Percentiles rank a stretch among this genome's conserved stretches.
These are phyloP conservation scores for Quercus lobata DNA, from an alignment of 331 rosid species.

Conservation along the genomic window DNA sequence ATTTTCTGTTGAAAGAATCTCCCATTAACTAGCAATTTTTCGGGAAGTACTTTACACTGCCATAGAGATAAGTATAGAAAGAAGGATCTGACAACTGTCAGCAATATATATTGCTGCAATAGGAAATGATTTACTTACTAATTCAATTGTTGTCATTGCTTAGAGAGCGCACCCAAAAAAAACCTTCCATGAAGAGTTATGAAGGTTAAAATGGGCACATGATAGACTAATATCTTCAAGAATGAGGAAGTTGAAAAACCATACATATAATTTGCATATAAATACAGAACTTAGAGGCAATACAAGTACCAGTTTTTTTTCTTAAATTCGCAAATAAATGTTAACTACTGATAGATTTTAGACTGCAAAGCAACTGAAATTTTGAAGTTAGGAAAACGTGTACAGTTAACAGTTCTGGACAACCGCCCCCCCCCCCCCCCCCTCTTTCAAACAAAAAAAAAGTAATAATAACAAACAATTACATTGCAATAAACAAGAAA, in stretches of 20 bases:
- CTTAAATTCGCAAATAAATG: neutral
- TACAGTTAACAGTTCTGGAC: too few relatives aligned
- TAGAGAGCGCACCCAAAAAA: neutral
- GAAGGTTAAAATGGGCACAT: neutral
- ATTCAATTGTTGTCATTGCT: neutral
- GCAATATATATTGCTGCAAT: neutral
- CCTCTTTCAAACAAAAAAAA: neutral
- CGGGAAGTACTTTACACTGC: too few relatives aligned
- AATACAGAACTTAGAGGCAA: too few relatives aligned
- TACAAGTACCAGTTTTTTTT: neutral
- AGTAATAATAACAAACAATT: neutral
- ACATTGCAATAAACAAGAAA: neutral
- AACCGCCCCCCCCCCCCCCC: too few relatives aligned
- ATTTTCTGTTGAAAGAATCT: too few relatives aligned
- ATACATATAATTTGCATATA: neutral
- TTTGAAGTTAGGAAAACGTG: too few relatives aligned
- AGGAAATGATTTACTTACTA: neutral
- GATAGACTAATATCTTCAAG: neutral
- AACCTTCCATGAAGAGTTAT: neutral
- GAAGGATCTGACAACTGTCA: neutral
- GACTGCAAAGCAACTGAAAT: neutral
- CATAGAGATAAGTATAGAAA: neutral
- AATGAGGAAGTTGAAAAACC: neutral
- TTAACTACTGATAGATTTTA: neutral
- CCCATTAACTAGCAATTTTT: too few relatives aligned